Percentiles rank a stretch among this genome's conserved stretches.
These are phyloP conservation scores for Xanthoparmelia taractica DNA, from an alignment of 495 filamentous ascomycete genomes.

Conservation along the genomic window DNA sequence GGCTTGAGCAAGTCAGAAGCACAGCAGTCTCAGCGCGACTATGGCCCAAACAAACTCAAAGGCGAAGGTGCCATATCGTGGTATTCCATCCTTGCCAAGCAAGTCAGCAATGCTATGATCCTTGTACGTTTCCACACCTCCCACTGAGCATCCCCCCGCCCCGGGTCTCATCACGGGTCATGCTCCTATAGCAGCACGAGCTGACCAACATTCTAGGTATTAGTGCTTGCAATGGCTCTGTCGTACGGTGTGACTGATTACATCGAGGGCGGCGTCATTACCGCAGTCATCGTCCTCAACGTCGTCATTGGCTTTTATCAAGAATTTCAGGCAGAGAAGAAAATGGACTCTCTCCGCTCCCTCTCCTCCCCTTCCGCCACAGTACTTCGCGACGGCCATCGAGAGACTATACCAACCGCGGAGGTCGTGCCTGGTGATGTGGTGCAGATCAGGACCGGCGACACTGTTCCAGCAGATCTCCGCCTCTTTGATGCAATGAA, in stretches of 20 bases:
- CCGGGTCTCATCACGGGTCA: neutral
- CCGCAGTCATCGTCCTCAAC: slow-evolving; percentile 74
- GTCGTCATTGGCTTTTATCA: slow-evolving; percentile 73
- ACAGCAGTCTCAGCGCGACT: slow-evolving; percentile 40
- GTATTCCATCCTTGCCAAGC: slow-evolving; percentile 59
- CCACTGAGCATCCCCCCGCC: neutral
- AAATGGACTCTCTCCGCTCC: slow-evolving; percentile 70
- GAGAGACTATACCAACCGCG: slow-evolving; percentile 56
- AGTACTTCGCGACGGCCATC: slow-evolving; percentile 64
- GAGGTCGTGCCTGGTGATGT: slow-evolving; percentile 78
- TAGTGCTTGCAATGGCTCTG: slow-evolving; percentile 76
- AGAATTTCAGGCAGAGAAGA: slow-evolving; percentile 79
- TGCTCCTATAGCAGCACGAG: neutral
- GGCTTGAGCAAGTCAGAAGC: slow-evolving; percentile 49
- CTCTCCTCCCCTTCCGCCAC: slow-evolving; percentile 72
- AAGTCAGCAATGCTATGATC: slow-evolving; percentile 62
- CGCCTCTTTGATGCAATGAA: slow-evolving; percentile 73
- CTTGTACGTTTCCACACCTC: slow-evolving; percentile 37
- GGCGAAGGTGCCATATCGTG: slow-evolving; percentile 51
- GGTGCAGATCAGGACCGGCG: slow-evolving; percentile 59
- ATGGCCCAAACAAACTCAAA: slow-evolving; percentile 57
- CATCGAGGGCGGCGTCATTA: slow-evolving; percentile 76
- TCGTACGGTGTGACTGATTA: slow-evolving; percentile 74
- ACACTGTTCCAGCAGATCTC: slow-evolving; percentile 64
- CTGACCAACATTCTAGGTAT: slow-evolving; percentile 44